These are phyloP conservation scores for Lachnellula hyalina DNA, from an alignment of 2,329 filamentous ascomycete species.

Conservation along the genomic window DNA sequence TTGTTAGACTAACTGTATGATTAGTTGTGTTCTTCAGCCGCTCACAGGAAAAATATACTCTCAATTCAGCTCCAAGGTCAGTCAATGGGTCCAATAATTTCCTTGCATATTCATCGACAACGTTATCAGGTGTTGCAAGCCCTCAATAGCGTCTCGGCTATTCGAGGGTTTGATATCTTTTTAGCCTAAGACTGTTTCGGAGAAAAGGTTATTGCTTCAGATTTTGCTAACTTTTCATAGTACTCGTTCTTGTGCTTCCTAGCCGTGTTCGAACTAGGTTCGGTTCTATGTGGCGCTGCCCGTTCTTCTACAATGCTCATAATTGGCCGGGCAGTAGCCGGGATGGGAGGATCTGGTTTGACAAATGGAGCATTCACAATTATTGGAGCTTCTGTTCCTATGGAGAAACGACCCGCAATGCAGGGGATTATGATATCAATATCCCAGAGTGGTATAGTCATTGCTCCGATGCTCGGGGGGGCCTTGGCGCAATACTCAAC, in stretches of 20 bases:
- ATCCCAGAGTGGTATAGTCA: slow-evolving; percentile 3
- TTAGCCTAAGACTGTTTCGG: too few relatives aligned
- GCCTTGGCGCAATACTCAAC: slow-evolving; percentile 8
- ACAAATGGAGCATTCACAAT: slow-evolving; percentile 47
- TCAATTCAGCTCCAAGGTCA: too few relatives aligned
- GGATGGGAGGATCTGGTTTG: slow-evolving; percentile 45
- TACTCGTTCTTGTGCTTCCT: slow-evolving; percentile 26
- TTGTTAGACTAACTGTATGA: too few relatives aligned
- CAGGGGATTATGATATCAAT: not conserved
- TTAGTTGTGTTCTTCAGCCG: too few relatives aligned
- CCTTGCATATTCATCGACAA: too few relatives aligned
- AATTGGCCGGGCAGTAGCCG: slow-evolving; percentile 47
- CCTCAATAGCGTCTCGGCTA: too few relatives aligned
- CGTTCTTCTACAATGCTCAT: slow-evolving; percentile 47
- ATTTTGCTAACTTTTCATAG: not conserved
- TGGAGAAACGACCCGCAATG: not conserved
- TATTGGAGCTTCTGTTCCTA: slow-evolving; percentile 34
- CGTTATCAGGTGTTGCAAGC: too few relatives aligned
- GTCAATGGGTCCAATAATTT: too few relatives aligned
- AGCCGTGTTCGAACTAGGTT: slow-evolving; percentile 49
- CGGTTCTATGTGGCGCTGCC: slow-evolving; percentile 45
- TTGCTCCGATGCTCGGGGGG: slow-evolving; percentile 10
- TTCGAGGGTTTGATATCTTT: too few relatives aligned
- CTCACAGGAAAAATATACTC: too few relatives aligned
- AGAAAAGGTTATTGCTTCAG: too few relatives aligned